These are phyloP conservation scores for Cyberlindnera galapagoensis DNA, from an alignment of 805 yeast species.

Conservation along the genomic window DNA sequence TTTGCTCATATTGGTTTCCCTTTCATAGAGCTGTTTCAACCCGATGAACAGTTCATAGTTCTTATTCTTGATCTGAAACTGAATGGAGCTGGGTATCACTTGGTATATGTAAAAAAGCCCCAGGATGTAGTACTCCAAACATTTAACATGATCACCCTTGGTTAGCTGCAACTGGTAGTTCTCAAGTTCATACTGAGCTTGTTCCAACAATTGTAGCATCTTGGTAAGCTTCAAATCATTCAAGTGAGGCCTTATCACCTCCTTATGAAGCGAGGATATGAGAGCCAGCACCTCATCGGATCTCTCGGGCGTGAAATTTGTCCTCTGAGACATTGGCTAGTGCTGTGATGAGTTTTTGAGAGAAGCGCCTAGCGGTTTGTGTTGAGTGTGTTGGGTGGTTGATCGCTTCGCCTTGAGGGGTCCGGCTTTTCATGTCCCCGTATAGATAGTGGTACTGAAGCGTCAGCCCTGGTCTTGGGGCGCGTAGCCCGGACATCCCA, in stretches of 20 bases:
- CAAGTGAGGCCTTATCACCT: slow-evolving; percentile 26
- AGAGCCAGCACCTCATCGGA: slow-evolving; percentile 30
- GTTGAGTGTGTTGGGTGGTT: no score
- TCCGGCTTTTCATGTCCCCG: no score
- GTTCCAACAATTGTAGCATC: slow-evolving; percentile 31
- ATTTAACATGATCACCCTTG: slow-evolving; percentile 20
- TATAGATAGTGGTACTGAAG: no score
- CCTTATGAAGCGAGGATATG: slow-evolving; percentile 26
- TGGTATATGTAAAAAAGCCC: slow-evolving; percentile 32
- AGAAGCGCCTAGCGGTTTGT: no score
- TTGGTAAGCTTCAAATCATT: slow-evolving; percentile 29
- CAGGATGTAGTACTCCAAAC: slow-evolving; percentile 28
- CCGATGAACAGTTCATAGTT: slow-evolving; percentile 31
- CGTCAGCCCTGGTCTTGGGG: no score
- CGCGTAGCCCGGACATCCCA: no score
- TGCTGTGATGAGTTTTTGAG: no score
- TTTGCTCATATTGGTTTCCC: slow-evolving; percentile 33
- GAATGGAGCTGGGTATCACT: slow-evolving; percentile 33
- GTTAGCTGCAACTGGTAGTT: slow-evolving; percentile 21
- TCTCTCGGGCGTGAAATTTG: slow-evolving; percentile 35
- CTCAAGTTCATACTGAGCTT: slow-evolving; percentile 29
- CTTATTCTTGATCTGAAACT: slow-evolving; percentile 34
- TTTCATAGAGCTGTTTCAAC: slow-evolving; percentile 29
- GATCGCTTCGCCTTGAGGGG: no score
- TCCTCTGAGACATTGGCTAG: no score